Evolutionary conservation across 345 rosid genomes (phyloP), one percentile per base, ranked within the genome.

Genomic region (Populus simonii): DNA sequence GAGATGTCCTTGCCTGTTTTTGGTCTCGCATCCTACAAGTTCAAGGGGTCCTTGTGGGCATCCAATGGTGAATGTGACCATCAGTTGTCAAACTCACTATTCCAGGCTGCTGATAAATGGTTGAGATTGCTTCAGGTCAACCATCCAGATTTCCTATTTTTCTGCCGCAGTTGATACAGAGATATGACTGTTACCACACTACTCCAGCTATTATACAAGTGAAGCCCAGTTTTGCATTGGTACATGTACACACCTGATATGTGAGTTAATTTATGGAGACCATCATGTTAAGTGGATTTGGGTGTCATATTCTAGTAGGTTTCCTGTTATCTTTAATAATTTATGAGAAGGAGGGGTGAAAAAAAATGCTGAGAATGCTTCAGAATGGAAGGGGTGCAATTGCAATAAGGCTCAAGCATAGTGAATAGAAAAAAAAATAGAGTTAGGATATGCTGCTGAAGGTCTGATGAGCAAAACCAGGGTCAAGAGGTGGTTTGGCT

Each of bases 111-210:
- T 72, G 80, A 68, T 15, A 73, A 47, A 43, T 73, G 74, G 80
- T 73, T 81, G 77, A 77, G 74, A 67, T 53, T 36, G 68, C 71
- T 45, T 73, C 65, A 73, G 59, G 84, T 77, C 43, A 76, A 72
- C 73, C 80, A 81, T 81, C 84, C 84, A 41, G 84, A 81, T 72
- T 81, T 76, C 65, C 11, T 76, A 66, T 81, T 81, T 68, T 81
- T 81, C 80, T 31, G 55, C 59, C 70, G 77, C 36, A 68, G 74
- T 74, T 76, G 66, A 81, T 65, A 55, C 35, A 65, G 23, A 5
- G 16, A 35, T 11, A 41, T 8, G n/a, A 20, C 35, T 25, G 23
- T 43, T 29, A 57, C 38, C 20, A n/a, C 74, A 68, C 36, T 55
- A 13, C 73, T 39, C 68, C 69, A 31, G 5, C 47, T 36, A 36